Conservation (phyloP, 257 asterid genomes). For the Solanum piurae region DNA sequence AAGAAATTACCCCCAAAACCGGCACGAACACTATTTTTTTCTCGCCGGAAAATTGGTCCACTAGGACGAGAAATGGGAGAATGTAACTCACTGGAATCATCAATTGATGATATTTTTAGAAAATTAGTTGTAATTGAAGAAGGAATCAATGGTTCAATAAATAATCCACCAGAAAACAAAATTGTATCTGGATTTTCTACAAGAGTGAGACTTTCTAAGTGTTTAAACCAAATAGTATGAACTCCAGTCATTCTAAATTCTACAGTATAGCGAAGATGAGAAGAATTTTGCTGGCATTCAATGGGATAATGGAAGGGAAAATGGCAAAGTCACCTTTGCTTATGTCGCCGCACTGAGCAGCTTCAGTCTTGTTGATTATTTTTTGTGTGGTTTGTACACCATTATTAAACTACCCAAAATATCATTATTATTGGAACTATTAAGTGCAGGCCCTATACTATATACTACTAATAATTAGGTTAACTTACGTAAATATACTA, state of each 20-base stretch:
- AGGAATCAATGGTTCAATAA: slow-evolving; percentile 49
- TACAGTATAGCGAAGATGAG: background rate
- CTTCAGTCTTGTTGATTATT: background rate
- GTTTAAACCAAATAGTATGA: background rate
- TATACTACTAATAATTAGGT: too few species aligned
- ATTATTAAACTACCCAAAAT: background rate
- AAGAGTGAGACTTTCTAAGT: background rate
- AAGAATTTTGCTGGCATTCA: slow-evolving; percentile 3
- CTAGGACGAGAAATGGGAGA: slow-evolving; percentile 13
- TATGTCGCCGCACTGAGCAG: slow-evolving; percentile 27
- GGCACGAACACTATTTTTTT: background rate
- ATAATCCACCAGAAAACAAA: slow-evolving; percentile 50
- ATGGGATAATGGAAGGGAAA: background rate
- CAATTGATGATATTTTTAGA: background rate
- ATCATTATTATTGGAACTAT: background rate
- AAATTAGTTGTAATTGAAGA: slow-evolving; percentile 26
- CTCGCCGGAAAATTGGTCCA: slow-evolving; percentile 4
- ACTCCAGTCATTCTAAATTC: slow-evolving; percentile 29
- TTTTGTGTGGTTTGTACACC: background rate
- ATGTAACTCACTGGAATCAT: slow-evolving; percentile 13
- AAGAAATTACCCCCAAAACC: slow-evolving; percentile 28
- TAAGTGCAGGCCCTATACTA: background rate
- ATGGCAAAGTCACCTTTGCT: slow-evolving; percentile 21
- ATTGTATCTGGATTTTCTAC: background rate
- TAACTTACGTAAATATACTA: too few species aligned